phyloP scores from a whole-genome alignment of 164 flowering plant genomes.

The Stephania yunnanensis region DNA sequence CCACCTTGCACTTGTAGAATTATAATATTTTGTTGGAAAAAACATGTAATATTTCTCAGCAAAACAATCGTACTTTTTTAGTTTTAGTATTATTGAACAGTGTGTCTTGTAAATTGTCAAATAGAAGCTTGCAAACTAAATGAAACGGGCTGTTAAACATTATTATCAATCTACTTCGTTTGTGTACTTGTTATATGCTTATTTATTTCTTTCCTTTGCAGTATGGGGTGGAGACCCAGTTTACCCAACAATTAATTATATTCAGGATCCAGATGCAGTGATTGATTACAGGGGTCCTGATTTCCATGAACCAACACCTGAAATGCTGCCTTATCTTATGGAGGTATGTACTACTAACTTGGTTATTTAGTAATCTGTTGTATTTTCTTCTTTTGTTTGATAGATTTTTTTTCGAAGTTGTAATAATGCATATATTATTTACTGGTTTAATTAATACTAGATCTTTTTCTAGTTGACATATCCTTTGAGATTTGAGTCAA shows the following conservation, averaged over 20 bases:
- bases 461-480: no score
- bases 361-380: neutral
- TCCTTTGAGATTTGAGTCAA: no score
- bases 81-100: no score
- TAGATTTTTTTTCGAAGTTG: no score
- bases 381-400: neutral
- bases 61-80: no score
- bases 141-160: no score
- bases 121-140: no score
- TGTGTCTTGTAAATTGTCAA: no score
- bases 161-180: no score
- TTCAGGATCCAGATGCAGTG: constrained; percentile 84
- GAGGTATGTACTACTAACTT: constrained; percentile 44
- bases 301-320: constrained; percentile 89
- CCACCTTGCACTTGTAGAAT: neutral
- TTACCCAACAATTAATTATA: constrained; percentile 89
- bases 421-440: neutral
- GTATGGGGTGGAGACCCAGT: constrained; percentile 99
- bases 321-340: constrained; percentile 66
- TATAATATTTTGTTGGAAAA: neutral
- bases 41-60: neutral
- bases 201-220: constrained; percentile 25
- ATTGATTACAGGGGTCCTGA: constrained; percentile 90
- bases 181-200: no score
- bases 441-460: neutral